These are phyloP conservation scores for Betula pendula DNA, from an alignment of 306 rosid genomes.

Conservation along the genomic window DNA sequence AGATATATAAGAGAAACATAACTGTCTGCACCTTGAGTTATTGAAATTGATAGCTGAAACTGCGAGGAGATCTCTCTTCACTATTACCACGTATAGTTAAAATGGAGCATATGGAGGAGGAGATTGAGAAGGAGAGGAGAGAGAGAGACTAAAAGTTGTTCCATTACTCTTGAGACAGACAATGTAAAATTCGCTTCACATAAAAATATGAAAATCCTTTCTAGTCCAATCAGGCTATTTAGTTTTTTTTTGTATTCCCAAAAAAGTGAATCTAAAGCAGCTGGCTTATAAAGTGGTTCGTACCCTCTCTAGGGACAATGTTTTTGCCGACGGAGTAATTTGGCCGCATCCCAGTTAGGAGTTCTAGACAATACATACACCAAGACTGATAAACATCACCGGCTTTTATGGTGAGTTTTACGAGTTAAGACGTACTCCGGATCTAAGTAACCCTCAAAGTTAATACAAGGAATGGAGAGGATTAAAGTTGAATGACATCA, in stretches of 20 bases:
- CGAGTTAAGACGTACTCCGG: slow-evolving; percentile 8
- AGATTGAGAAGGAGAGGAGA: background rate
- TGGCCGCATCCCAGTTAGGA: slow-evolving; percentile 89
- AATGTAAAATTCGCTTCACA: background rate
- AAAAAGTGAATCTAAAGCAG: slow-evolving; percentile 11
- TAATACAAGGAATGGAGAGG: slow-evolving; percentile 14
- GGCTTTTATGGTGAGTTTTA: background rate
- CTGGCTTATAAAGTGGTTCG: background rate
- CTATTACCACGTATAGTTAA: background rate
- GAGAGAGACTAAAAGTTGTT: background rate
- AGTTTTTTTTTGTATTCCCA: background rate
- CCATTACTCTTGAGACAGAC: background rate
- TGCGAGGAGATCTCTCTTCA: background rate
- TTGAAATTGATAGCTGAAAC: background rate
- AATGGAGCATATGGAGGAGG: background rate
- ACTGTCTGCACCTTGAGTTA: background rate
- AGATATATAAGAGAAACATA: background rate
- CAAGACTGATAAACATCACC: slow-evolving; percentile 7
- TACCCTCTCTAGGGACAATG: slow-evolving; percentile 98
- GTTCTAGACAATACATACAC: slow-evolving; percentile 86
- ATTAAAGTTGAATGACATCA: background rate
- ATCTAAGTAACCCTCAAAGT: slow-evolving; percentile 23
- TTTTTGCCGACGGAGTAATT: slow-evolving; percentile 91
- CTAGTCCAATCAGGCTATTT: background rate
- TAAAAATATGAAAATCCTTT: background rate